Evolutionary conservation across 371 early-diverging fungal species (phyloP).

Genomic region (Phascolomyces articulosus): DNA sequence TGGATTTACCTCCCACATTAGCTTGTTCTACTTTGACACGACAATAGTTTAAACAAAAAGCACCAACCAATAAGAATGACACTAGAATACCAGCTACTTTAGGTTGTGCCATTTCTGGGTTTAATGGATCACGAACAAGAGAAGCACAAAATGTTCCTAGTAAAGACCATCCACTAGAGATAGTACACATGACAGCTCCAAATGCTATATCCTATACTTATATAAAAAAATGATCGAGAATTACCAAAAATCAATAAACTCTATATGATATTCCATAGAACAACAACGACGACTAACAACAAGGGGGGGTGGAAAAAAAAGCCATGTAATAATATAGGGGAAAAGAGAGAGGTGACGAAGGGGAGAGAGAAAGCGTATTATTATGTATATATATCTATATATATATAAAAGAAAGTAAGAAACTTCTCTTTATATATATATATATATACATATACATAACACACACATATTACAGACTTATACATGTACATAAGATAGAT

Average conservation of each 20-base stretch:
- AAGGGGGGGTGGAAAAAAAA: too few relatives aligned
- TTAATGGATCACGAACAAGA: constrained; percentile 29
- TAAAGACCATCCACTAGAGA: constrained; percentile 42
- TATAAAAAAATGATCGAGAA: neutral
- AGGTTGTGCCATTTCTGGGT: constrained; percentile 30
- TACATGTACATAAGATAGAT: too few relatives aligned
- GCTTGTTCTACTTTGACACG: constrained; percentile 47
- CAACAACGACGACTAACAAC: too few relatives aligned
- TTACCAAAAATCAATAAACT: neutral
- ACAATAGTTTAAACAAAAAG: constrained; percentile 38
- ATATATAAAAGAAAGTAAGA: too few relatives aligned
- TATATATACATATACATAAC: too few relatives aligned
- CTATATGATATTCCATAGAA: too few relatives aligned
- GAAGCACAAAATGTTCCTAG: constrained; percentile 39
- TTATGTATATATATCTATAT: too few relatives aligned
- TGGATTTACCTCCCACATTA: constrained; percentile 41
- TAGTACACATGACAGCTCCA: constrained; percentile 44
- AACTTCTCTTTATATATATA: too few relatives aligned
- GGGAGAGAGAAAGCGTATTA: too few relatives aligned
- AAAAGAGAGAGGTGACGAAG: too few relatives aligned
- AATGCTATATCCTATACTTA: constrained; percentile 28
- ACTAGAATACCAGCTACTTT: constrained; percentile 28
- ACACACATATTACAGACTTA: too few relatives aligned
- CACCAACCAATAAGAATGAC: constrained; percentile 36
- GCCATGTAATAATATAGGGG: neutral